Evolutionary conservation across 257 asterid species (phyloP), one percentile per base, ranked within the genome.

Genomic region (Jasminum sambac): DNA sequence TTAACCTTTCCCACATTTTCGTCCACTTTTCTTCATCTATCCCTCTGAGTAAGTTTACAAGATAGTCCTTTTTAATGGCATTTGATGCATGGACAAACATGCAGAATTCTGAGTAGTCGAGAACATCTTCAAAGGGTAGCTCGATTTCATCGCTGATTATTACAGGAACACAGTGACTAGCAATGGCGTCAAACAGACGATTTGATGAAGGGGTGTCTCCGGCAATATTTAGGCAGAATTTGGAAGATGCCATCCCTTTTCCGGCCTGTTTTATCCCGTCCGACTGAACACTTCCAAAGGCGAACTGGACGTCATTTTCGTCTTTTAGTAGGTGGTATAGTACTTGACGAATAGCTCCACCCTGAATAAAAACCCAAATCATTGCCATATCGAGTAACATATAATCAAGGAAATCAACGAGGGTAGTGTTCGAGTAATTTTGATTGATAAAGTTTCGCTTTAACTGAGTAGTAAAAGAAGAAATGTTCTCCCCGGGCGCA

Each of bases 141-240:
- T 90, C 98, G 34, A 92, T 90, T 23, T 92, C 92, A 44, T 90
- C 98, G 6, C 98, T 90, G 63, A 92, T 90, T 66, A 92, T 90
- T 21, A 92, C 96, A 6, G 98, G 98, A 44, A 90, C 91, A 72
- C 98, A 92, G 66, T 87, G 95, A 60, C 86, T 85, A 10, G 88
- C 95, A 58, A 92, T 87, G 74, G 98, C 91, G 63, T 92, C 96
- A 74, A 90, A 92, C 58, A 91, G 95, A 1, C 96, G 91, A 38
- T 91, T 89, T 1, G 98, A 91, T 3, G 98, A 91, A 24, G 98
- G 98, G 13, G 96, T 91, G 81, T 91, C 98, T 55, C 96, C 98
- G 0, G 98, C 98, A 36, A 89, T 84, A 46, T 89, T 91, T 21
- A 91, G 82, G 79, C 96, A 91, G 78, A 86, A 91, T 79, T 89